phyloP scores from a whole-genome alignment of 306 rosid genomes.

The Rosa multiflora region DNA sequence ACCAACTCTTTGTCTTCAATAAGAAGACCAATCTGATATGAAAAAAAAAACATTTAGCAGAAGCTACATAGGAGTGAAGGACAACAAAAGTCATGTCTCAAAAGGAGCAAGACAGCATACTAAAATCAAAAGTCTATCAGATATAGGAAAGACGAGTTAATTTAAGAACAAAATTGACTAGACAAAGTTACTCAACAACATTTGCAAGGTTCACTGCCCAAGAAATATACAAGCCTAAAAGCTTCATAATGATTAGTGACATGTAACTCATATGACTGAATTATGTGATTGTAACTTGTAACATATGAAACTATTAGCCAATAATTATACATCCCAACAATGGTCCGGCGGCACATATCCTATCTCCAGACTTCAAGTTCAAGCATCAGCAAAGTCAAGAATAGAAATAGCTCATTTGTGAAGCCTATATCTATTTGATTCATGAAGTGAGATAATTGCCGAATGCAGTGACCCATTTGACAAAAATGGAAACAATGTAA shows the following conservation, averaged over 20 bases:
- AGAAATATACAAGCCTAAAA: background rate
- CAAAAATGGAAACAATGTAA: background rate
- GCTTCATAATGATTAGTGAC: background rate
- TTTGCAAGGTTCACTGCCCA: background rate
- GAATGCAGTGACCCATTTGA: background rate
- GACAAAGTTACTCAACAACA: background rate
- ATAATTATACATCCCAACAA: background rate
- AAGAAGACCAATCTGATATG: slow-evolving; percentile 72
- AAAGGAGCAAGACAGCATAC: background rate
- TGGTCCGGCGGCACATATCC: background rate
- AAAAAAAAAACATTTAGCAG: slow-evolving; percentile 23
- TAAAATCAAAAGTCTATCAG: background rate
- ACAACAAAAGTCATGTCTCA: background rate
- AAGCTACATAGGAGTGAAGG: background rate
- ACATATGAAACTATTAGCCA: background rate
- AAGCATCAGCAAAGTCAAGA: background rate
- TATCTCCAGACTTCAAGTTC: background rate
- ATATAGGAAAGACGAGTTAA: too few species aligned
- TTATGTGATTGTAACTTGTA: background rate
- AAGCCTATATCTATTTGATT: background rate
- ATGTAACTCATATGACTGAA: background rate
- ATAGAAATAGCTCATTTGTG: background rate
- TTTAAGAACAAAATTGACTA: background rate
- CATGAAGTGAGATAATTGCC: background rate
- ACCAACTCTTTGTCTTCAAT: slow-evolving; percentile 81